Conservation (phyloP, 2,329 filamentous ascomycete genomes). For the Trichoderma citrinoviride region DNA sequence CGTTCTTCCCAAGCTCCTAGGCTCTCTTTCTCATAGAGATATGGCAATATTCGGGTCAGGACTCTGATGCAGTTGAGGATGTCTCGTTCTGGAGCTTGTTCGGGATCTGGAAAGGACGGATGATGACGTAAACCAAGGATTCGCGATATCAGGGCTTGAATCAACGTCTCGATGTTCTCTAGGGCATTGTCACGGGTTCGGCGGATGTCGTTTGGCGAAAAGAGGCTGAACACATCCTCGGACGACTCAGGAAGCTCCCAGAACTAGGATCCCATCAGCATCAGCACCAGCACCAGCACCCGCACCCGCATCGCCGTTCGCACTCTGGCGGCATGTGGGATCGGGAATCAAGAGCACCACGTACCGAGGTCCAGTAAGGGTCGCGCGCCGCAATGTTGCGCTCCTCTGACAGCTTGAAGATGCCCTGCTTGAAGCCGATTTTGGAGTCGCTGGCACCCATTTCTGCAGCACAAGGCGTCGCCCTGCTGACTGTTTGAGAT, state of each 20-base stretch:
- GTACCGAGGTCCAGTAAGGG: conserved; percentile 86
- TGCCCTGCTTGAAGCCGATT: conserved; percentile 97
- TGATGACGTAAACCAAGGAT: conserved; percentile 81
- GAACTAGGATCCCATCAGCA: conserved; percentile 57
- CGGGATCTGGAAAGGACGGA: conserved; percentile 83
- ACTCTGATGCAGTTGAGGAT: conserved; percentile 95
- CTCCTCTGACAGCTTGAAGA: conserved; percentile 94
- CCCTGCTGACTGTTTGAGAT: conserved; percentile 18
- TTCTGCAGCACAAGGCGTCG: conserved; percentile 31
- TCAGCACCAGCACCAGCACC: not conserved
- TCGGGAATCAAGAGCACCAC: conserved; percentile 35
- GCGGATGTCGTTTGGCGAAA: conserved; percentile 83
- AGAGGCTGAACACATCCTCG: conserved; percentile 95
- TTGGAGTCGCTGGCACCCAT: conserved; percentile 99
- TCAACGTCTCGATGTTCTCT: conserved; percentile 84
- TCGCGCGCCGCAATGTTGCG: conserved; percentile 83
- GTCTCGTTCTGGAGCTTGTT: conserved; percentile 79
- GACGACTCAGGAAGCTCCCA: conserved; percentile 95
- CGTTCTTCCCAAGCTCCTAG: conserved; percentile 82
- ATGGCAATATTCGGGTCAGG: conserved; percentile 84
- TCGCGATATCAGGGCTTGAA: conserved; percentile 78
- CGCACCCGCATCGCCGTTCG: too few relatives aligned
- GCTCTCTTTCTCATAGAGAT: conserved; percentile 84
- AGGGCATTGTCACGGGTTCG: conserved; percentile 81
- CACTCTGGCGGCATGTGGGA: too few relatives aligned